Conservation (phyloP, 371 early-diverging fungal species). For the Circinella umbellata region DNA sequence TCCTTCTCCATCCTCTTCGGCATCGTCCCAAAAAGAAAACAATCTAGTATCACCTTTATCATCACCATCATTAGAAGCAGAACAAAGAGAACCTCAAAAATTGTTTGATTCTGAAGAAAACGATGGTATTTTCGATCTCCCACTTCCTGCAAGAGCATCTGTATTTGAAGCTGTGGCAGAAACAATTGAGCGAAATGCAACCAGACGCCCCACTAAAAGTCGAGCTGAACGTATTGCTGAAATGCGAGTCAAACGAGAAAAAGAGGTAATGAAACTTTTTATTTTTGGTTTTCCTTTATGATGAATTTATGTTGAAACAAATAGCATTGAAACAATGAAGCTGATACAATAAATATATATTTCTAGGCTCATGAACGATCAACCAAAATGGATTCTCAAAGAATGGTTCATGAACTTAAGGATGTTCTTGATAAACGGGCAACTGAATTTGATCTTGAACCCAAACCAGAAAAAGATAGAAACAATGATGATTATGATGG, state of each 20-base stretch:
- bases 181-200: conserved; percentile 35
- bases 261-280: conserved; percentile 41
- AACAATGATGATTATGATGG: neutral
- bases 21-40: conserved; percentile 16
- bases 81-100: conserved; percentile 6
- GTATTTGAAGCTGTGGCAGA: conserved; percentile 53
- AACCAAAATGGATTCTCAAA: conserved; percentile 42
- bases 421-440: conserved; percentile 59
- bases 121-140: conserved; percentile 41
- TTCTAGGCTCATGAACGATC: conserved; percentile 36
- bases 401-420: conserved; percentile 70
- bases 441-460: conserved; percentile 37
- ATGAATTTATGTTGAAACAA: neutral
- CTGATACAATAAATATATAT: neutral
- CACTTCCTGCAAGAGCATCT: conserved; percentile 44
- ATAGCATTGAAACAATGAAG: too few relatives aligned
- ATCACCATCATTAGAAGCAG: conserved; percentile 22
- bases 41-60: conserved; percentile 21
- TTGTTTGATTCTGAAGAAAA: conserved; percentile 42
- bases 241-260: conserved; percentile 52
- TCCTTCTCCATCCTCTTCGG: conserved; percentile 23
- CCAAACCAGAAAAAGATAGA: neutral
- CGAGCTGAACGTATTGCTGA: conserved; percentile 66
- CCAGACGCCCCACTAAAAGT: conserved; percentile 45
- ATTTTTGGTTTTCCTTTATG: neutral